Evolutionary conservation across 169 alveolate species (phyloP).

Genomic region (Amoebophrya sp.): DNA sequence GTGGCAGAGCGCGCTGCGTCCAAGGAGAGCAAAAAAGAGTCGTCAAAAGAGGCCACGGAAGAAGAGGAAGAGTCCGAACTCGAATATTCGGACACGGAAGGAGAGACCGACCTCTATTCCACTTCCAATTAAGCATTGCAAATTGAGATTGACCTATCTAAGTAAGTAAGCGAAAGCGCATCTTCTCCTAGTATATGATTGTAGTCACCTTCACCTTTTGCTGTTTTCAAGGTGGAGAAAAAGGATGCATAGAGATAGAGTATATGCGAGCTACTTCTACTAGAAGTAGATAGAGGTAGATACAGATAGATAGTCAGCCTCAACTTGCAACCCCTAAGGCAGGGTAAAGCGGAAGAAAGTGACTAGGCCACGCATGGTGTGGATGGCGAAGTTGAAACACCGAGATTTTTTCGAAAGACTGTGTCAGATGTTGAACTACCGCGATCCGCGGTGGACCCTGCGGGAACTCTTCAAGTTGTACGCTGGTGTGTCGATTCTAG

Average conservation of each 20-base stretch:
- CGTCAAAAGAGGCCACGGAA: not conserved
- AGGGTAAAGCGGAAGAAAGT: not conserved
- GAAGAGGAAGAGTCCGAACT: not conserved
- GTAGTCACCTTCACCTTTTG: no score
- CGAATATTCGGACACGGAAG: not conserved
- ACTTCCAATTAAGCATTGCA: not conserved
- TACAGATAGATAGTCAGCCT: no score
- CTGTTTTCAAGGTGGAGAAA: no score
- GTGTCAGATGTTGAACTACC: not conserved
- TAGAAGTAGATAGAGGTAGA: no score
- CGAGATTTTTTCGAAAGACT: not conserved
- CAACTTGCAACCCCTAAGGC: no score
- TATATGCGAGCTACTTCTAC: no score
- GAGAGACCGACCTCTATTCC: slow-evolving; percentile 10
- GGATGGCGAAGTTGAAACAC: not conserved
- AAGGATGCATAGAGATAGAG: no score
- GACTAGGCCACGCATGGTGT: not conserved
- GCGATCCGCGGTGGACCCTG: not conserved
- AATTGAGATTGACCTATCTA: no score
- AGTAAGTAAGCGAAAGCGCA: no score
- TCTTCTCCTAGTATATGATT: no score
- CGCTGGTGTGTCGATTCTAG: not conserved
- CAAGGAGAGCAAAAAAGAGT: not conserved
- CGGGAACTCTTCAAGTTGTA: not conserved
- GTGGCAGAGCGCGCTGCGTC: not conserved